Percentiles rank a stretch among this genome's conserved stretches.
These are phyloP conservation scores for Picocystis sp. DNA, from an alignment of 163 green algal genomes.

Conservation along the genomic window DNA sequence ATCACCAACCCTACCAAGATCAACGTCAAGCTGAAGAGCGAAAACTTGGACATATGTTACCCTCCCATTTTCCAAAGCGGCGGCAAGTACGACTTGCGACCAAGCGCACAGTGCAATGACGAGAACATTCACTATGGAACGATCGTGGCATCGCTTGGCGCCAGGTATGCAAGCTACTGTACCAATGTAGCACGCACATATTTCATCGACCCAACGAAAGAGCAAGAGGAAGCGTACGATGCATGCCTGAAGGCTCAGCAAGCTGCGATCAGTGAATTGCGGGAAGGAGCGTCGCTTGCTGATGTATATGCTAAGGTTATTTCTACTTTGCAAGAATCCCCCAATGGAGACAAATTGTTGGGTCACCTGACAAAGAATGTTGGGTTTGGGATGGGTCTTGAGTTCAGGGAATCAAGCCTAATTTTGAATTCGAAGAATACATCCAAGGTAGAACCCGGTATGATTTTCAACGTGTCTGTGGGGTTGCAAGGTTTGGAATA, in stretches of 20 bases:
- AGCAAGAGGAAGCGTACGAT: conserved; percentile 43
- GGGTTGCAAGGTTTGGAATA: conserved; percentile 23
- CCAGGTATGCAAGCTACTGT: conserved; percentile 81
- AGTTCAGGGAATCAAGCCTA: conserved; percentile 59
- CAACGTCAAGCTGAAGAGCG: conserved; percentile 34
- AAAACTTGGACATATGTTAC: conserved; percentile 88
- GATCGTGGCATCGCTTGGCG: conserved; percentile 41
- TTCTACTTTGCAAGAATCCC: conserved; percentile 12
- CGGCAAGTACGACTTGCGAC: conserved; percentile 59
- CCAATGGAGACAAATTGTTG: conserved; percentile 29
- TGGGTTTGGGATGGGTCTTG: conserved; percentile 80
- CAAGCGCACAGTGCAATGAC: conserved; percentile 37
- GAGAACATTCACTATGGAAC: conserved; percentile 49
- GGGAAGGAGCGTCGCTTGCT: conserved; percentile 39
- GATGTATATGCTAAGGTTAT: conserved; percentile 38
- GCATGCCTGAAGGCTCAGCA: conserved; percentile 55
- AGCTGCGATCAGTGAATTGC: conserved; percentile 55
- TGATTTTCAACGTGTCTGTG: conserved; percentile 88
- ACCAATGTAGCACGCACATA: conserved; percentile 73
- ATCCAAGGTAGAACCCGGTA: conserved; percentile 27
- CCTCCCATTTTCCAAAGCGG: conserved; percentile 74
- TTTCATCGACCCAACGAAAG: conserved; percentile 63
- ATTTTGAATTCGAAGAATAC: conserved; percentile 34
- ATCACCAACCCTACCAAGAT: conserved; percentile 57
- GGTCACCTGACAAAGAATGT: conserved; percentile 62